These are phyloP conservation scores for Hylodesmum podocarpum DNA, from an alignment of 306 rosid species.

Conservation along the genomic window DNA sequence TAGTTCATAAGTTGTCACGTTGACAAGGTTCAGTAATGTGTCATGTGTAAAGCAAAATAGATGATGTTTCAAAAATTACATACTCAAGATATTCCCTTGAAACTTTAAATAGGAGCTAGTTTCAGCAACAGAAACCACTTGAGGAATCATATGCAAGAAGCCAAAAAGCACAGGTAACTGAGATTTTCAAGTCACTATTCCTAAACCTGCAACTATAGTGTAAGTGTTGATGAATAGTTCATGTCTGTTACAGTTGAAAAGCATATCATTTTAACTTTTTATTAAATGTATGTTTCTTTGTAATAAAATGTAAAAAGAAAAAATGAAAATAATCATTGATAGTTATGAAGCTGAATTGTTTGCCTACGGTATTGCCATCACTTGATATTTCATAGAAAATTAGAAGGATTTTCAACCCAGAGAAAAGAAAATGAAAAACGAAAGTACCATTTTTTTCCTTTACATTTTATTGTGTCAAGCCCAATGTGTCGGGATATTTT, in stretches of 20 bases:
- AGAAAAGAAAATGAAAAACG: no score
- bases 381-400: neutral
- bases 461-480: no score
- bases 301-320: no score
- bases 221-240: neutral
- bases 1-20: neutral
- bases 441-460: no score
- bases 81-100: neutral
- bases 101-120: neutral
- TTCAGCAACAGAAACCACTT: neutral
- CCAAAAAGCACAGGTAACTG: neutral
- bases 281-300: no score
- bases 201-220: neutral
- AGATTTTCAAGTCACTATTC: neutral
- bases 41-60: neutral
- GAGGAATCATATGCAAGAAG: neutral
- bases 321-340: no score
- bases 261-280: no score
- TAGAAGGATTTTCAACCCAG: neutral
- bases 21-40: neutral
- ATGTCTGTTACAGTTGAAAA: no score
- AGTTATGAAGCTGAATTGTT: neutral
- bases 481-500: no score
- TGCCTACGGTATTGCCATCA: neutral
- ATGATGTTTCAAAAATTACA: neutral